A percentile compares a stretch with the other conserved stretches of the same genome.
phyloP scores from a whole-genome alignment of 495 filamentous ascomycete species.

The Hypoxylon subgilvum region DNA sequence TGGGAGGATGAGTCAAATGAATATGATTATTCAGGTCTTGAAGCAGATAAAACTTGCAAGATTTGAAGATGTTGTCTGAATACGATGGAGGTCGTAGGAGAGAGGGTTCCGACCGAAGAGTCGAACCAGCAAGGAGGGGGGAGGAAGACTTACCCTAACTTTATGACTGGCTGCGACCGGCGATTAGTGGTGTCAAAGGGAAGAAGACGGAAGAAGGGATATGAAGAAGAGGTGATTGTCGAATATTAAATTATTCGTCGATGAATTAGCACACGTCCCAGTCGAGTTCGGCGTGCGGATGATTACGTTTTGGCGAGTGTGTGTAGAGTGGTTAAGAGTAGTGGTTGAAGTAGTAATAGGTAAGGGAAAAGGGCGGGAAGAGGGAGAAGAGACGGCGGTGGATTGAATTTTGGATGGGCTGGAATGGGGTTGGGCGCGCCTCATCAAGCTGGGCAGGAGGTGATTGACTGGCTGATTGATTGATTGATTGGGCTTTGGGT shows the following conservation, averaged over 20 bases:
- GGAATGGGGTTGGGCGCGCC: slow-evolving; percentile 40
- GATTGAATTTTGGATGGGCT: slow-evolving; percentile 19
- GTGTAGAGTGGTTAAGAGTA: too few relatives aligned
- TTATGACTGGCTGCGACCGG: slow-evolving; percentile 6
- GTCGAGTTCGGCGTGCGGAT: slow-evolving; percentile 17
- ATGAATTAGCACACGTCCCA: slow-evolving; percentile 25
- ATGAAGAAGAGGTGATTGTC: slow-evolving; percentile 27
- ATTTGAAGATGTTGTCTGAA: too few relatives aligned
- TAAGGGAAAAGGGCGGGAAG: slow-evolving; percentile 12
- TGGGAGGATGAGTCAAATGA: too few relatives aligned
- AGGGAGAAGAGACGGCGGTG: slow-evolving; percentile 26
- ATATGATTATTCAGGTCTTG: neutral
- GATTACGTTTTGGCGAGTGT: slow-evolving; percentile 20
- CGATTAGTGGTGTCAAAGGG: slow-evolving; percentile 8
- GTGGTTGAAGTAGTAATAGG: slow-evolving; percentile 28
- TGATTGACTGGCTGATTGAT: slow-evolving; percentile 2
- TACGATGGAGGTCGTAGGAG: slow-evolving; percentile 5
- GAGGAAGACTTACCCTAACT: slow-evolving; percentile 24
- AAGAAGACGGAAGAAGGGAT: slow-evolving; percentile 12
- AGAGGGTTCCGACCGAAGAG: slow-evolving; percentile 19
- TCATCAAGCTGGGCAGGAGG: slow-evolving; percentile 35
- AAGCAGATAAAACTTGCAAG: too few relatives aligned
- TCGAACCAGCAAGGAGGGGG: slow-evolving; percentile 9
- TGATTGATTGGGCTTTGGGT: slow-evolving; percentile 21
- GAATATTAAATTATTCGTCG: slow-evolving; percentile 32